phyloP scores from a whole-genome alignment of 352 stramenopile genomes.

The Thraustochytrium striatum region DNA sequence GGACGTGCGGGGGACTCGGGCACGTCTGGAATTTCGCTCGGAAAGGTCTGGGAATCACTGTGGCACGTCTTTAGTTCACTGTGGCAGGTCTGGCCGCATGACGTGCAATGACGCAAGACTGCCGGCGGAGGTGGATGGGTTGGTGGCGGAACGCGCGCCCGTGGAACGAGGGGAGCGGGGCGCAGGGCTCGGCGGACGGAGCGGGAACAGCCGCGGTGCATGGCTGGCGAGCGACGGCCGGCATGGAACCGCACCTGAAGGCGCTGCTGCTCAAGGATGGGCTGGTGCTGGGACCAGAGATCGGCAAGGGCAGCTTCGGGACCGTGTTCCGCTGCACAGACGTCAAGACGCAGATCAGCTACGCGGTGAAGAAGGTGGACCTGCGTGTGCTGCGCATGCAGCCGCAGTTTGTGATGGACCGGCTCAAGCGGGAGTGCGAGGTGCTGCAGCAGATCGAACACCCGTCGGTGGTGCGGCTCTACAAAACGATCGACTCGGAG shows the following conservation, averaged over 20 bases:
- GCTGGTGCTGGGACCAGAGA: constrained; percentile 50
- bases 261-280: constrained; percentile 44
- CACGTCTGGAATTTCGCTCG: no score
- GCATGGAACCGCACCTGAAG: constrained; percentile 45
- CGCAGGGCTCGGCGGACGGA: background rate
- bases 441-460: constrained; percentile 57
- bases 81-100: no score
- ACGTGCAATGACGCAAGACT: no score
- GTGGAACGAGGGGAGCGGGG: background rate
- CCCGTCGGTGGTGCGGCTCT: constrained; percentile 58
- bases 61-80: no score
- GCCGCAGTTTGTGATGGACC: constrained; percentile 56
- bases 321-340: constrained; percentile 53
- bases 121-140: background rate
- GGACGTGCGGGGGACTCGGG: no score
- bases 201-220: background rate
- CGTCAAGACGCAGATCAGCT: constrained; percentile 49
- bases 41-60: no score
- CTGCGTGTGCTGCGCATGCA: constrained; percentile 57
- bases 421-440: constrained; percentile 57
- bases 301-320: constrained; percentile 56
- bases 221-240: background rate
- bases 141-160: background rate
- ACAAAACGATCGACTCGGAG: constrained; percentile 54
- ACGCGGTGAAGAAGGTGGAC: constrained; percentile 62